These are phyloP conservation scores for Stereocaulon alpinum DNA, from an alignment of 495 filamentous ascomycete genomes.

Conservation along the genomic window DNA sequence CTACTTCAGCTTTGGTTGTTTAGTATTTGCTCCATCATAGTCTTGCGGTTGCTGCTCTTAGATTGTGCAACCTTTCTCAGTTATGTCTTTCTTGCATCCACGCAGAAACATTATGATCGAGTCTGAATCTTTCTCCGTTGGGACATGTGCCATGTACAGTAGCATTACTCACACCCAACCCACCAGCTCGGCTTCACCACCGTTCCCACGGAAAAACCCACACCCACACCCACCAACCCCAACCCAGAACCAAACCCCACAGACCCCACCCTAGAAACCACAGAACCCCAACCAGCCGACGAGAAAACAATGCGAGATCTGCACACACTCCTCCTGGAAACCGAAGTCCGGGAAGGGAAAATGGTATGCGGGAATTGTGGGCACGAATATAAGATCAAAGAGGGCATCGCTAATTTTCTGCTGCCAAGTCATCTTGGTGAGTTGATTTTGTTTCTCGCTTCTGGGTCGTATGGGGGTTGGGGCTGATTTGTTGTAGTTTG, in stretches of 20 bases:
- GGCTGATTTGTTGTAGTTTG: no score
- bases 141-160: neutral
- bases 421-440: conserved; percentile 82
- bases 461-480: no score
- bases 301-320: conserved; percentile 64
- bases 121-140: no score
- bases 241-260: neutral
- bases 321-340: conserved; percentile 79
- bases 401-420: conserved; percentile 94
- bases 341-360: conserved; percentile 74
- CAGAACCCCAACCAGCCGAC: conserved; percentile 46
- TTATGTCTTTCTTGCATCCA: neutral
- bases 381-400: conserved; percentile 83
- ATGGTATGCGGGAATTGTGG: conserved; percentile 85
- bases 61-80: neutral
- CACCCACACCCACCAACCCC: conserved; percentile 2
- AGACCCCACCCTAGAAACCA: neutral
- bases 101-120: neutral
- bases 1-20: no score
- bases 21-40: neutral
- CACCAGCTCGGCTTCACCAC: conserved; percentile 70
- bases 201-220: conserved; percentile 48
- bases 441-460: neutral
- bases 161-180: neutral
- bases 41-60: neutral